Percentiles rank a stretch among this genome's conserved stretches.
These are phyloP conservation scores for Elsinoe arachidis DNA, from an alignment of 2,329 filamentous ascomycete species.

Conservation along the genomic window DNA sequence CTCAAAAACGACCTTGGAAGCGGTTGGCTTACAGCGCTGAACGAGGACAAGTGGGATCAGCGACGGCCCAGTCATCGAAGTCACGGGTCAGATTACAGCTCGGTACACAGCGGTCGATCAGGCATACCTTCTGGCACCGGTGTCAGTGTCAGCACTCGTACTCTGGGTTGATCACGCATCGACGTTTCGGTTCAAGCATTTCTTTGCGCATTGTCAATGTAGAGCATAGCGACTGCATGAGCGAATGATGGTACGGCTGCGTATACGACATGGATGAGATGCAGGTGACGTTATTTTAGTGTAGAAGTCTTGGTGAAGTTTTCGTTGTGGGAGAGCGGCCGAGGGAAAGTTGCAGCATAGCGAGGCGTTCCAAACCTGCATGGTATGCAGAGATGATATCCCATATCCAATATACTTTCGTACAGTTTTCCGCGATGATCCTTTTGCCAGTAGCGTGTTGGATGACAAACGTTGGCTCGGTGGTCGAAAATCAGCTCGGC, in stretches of 20 bases:
- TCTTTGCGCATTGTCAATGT: background rate
- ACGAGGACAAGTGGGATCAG: conserved; percentile 51
- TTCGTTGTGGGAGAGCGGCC: background rate
- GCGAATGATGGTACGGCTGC: background rate
- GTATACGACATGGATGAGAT: background rate
- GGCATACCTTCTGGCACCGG: conserved; percentile 22
- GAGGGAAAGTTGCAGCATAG: background rate
- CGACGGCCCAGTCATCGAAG: conserved; percentile 3
- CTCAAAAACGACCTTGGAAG: conserved; percentile 77
- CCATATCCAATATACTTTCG: background rate
- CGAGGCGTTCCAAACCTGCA: conserved; percentile 5
- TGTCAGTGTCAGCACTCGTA: conserved; percentile 26
- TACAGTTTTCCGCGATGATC: background rate
- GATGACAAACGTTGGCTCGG: background rate
- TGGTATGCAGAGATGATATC: conserved; percentile 10
- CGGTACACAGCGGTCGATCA: conserved; percentile 16
- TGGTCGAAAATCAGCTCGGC: conserved; percentile 3
- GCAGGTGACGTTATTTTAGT: too few relatives aligned
- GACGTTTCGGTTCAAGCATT: background rate
- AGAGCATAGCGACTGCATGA: background rate
- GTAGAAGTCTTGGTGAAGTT: background rate
- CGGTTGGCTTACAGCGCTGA: conserved; percentile 77
- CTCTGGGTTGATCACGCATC: conserved; percentile 23
- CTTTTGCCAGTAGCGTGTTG: background rate
- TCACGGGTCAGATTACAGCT: conserved; percentile 9